phyloP scores from a whole-genome alignment of 306 rosid species.

The Potentilla sterilis region DNA sequence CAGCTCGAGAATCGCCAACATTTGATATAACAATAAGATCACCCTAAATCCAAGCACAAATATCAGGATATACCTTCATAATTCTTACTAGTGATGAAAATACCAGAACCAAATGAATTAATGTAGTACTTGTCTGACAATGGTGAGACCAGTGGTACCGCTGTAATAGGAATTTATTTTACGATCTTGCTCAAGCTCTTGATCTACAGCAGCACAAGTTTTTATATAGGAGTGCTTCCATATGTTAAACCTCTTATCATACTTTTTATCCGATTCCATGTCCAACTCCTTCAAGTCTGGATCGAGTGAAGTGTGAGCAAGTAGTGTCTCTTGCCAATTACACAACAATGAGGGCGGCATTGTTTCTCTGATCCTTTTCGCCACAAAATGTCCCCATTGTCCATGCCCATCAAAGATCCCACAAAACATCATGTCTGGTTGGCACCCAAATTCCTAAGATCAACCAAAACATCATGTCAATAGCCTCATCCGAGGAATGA shows the following conservation, averaged over 20 bases:
- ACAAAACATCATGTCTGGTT: constrained; percentile 84
- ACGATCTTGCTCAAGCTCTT: constrained; percentile 59
- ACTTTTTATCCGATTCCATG: constrained; percentile 40
- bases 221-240: constrained; percentile 84
- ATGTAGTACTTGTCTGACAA: constrained; percentile 72
- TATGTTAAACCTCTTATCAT: constrained; percentile 43
- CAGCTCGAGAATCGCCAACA: constrained; percentile 96
- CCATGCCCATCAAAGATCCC: constrained; percentile 97
- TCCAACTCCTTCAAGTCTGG: constrained; percentile 37
- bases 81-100: not conserved
- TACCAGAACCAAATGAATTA: not conserved
- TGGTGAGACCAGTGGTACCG: constrained; percentile 84
- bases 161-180: constrained; percentile 78
- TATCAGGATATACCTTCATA: not conserved
- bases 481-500: not conserved
- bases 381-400: constrained; percentile 91
- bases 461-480: constrained; percentile 9
- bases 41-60: constrained; percentile 44
- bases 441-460: constrained; percentile 86
- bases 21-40: constrained; percentile 66
- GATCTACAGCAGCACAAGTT: constrained; percentile 82
- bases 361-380: constrained; percentile 71
- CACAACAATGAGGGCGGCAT: constrained; percentile 72
- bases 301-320: constrained; percentile 50
- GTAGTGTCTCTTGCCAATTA: constrained; percentile 79